A percentile compares a stretch with the other conserved stretches of the same genome.
Evolutionary conservation across 352 stramenopile species (phyloP).

Genomic region (Pythium oligandrum): DNA sequence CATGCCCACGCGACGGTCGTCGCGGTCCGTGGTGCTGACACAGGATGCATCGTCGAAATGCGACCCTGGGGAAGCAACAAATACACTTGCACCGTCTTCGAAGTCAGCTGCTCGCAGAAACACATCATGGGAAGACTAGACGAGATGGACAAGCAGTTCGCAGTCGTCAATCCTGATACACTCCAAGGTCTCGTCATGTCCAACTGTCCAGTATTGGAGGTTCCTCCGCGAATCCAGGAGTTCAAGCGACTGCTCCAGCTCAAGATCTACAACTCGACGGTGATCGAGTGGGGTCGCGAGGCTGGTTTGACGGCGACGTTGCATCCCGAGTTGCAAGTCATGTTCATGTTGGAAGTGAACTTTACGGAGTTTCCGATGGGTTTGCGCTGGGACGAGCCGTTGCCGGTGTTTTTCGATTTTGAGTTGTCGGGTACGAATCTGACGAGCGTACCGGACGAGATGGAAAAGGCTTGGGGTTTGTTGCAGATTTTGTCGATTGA

Average conservation of each 20-base stretch:
- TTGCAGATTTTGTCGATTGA: background rate
- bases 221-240: slow-evolving; percentile 6
- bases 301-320: background rate
- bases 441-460: too few species aligned
- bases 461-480: too few species aligned
- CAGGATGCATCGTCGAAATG: slow-evolving; percentile 7
- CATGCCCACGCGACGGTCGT: slow-evolving; percentile 7
- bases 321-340: background rate
- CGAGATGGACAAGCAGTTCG: background rate
- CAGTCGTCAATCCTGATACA: background rate
- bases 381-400: too few species aligned
- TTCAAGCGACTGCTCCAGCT: slow-evolving; percentile 4
- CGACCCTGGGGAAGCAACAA: slow-evolving; percentile 4
- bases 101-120: slow-evolving; percentile 4
- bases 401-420: too few species aligned
- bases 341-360: slow-evolving; percentile 8
- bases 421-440: too few species aligned
- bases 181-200: slow-evolving; percentile 12
- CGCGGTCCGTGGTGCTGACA: background rate
- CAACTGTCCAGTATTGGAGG: slow-evolving; percentile 11
- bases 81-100: slow-evolving; percentile 5
- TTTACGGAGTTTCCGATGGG: background rate
- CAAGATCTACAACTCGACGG: slow-evolving; percentile 20
- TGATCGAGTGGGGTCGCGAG: slow-evolving; percentile 3
- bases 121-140: background rate